These are phyloP conservation scores for Suhomyces choctaworum DNA, from an alignment of 1,139 yeast species.

Conservation along the genomic window DNA sequence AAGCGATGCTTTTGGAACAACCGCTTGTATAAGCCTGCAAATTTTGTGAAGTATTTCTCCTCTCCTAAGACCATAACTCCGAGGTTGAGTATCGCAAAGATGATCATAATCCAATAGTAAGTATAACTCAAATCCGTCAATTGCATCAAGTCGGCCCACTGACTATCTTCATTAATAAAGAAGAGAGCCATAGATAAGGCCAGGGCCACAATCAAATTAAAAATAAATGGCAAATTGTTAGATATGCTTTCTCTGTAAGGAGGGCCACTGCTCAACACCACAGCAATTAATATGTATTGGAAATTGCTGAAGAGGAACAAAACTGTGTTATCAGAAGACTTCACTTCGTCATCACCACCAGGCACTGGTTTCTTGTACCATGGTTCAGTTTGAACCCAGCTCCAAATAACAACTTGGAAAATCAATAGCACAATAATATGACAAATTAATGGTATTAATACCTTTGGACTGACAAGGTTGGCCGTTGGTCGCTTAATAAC, in stretches of 20 bases:
- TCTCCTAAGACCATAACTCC: constrained; percentile 49
- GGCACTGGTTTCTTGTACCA: constrained; percentile 87
- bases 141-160: constrained; percentile 71
- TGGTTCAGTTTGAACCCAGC: constrained; percentile 50
- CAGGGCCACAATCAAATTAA: constrained; percentile 55
- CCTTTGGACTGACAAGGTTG: constrained; percentile 84
- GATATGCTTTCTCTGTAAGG: constrained; percentile 86
- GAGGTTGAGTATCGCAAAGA: constrained; percentile 52
- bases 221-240: constrained; percentile 69
- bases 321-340: constrained; percentile 86
- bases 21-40: constrained; percentile 36
- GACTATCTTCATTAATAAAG: constrained; percentile 47
- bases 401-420: constrained; percentile 74
- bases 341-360: constrained; percentile 81
- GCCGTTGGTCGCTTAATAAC: constrained; percentile 86
- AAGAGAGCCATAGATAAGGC: constrained; percentile 52
- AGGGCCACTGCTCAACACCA: constrained; percentile 84
- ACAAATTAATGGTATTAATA: constrained; percentile 75
- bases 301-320: constrained; percentile 79
- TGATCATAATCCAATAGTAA: constrained; percentile 54
- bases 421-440: constrained; percentile 61
- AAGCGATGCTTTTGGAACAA: constrained; percentile 20
- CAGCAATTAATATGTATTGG: constrained; percentile 84
- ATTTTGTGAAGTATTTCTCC: constrained; percentile 26
- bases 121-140: constrained; percentile 57